These are phyloP conservation scores for Lepidopterella palustris DNA, from an alignment of 495 filamentous ascomycete species.

Conservation along the genomic window DNA sequence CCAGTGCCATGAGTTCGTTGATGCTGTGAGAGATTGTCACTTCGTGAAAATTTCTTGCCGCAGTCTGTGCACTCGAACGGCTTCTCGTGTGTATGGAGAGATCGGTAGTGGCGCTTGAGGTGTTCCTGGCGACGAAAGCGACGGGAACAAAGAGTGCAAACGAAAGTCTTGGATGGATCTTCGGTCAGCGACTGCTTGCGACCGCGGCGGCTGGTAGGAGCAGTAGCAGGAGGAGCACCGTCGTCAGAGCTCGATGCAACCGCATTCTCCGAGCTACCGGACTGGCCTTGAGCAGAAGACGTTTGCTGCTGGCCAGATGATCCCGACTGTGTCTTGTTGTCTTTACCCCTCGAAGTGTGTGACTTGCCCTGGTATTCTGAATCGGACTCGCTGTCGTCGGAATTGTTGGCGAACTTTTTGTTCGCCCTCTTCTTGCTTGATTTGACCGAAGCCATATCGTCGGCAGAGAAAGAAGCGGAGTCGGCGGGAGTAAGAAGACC, in stretches of 20 bases:
- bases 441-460: constrained; percentile 40
- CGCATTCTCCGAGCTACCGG: constrained; percentile 29
- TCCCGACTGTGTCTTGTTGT: constrained; percentile 32
- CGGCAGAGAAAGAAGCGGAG: constrained; percentile 34
- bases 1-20: constrained; percentile 87
- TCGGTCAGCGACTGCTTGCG: constrained; percentile 98
- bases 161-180: constrained; percentile 96
- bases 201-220: constrained; percentile 81
- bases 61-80: constrained; percentile 96
- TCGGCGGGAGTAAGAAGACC: constrained; percentile 42
- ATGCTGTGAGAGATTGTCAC: constrained; percentile 95
- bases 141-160: constrained; percentile 89
- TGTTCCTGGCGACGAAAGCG: constrained; percentile 99
- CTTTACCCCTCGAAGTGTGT: constrained; percentile 28
- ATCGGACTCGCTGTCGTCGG: constrained; percentile 34
- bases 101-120: constrained; percentile 97
- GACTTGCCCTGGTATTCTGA: constrained; percentile 36
- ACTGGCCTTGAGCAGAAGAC: constrained; percentile 34
- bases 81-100: constrained; percentile 97
- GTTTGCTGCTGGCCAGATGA: constrained; percentile 39
- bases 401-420: constrained; percentile 48
- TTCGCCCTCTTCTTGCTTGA: constrained; percentile 56
- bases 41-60: constrained; percentile 98
- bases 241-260: constrained; percentile 35
- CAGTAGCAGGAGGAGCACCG: constrained; percentile 40